Evolutionary conservation across 1,284 basidiomycete genomes (phyloP).

Genomic region (Ustilago trichophora): DNA sequence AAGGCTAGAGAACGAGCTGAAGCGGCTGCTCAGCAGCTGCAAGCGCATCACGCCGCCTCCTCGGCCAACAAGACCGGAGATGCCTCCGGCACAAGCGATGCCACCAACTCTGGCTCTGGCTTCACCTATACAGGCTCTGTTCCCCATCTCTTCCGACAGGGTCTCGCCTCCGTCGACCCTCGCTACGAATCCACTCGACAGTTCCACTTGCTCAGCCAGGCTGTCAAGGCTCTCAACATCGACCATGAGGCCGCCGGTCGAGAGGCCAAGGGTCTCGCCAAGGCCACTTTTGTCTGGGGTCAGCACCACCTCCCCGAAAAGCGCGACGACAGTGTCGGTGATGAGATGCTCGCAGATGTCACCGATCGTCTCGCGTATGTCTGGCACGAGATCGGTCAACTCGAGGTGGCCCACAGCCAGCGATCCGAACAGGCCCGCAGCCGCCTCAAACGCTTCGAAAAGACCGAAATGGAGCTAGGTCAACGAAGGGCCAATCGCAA

Average conservation of each 20-base stretch:
- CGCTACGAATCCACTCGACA: constrained; percentile 57
- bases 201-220: constrained; percentile 50
- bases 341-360: constrained; percentile 51
- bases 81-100: constrained; percentile 4
- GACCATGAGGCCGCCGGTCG: constrained; percentile 54
- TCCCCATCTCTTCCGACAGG: constrained; percentile 54
- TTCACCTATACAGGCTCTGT: constrained; percentile 54
- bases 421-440: constrained; percentile 47
- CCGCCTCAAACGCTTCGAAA: constrained; percentile 52
- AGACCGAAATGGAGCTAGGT: constrained; percentile 51
- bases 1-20: constrained; percentile 55
- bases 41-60: constrained; percentile 37
- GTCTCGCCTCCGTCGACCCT: constrained; percentile 56
- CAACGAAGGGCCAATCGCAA: constrained; percentile 37
- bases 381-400: constrained; percentile 54
- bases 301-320: constrained; percentile 51
- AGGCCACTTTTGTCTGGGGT: constrained; percentile 54
- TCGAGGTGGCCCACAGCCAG: constrained; percentile 51
- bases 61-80: constrained; percentile 9
- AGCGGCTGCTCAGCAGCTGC: constrained; percentile 56
- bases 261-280: constrained; percentile 52
- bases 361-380: constrained; percentile 58
- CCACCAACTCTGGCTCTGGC: constrained; percentile 13
- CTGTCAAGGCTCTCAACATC: constrained; percentile 56
- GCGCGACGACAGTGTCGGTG: constrained; percentile 51